Evolutionary conservation across 1,284 basidiomycete species (phyloP), one percentile per base, ranked within the genome.

Genomic region (Ganoderma lingzhi): DNA sequence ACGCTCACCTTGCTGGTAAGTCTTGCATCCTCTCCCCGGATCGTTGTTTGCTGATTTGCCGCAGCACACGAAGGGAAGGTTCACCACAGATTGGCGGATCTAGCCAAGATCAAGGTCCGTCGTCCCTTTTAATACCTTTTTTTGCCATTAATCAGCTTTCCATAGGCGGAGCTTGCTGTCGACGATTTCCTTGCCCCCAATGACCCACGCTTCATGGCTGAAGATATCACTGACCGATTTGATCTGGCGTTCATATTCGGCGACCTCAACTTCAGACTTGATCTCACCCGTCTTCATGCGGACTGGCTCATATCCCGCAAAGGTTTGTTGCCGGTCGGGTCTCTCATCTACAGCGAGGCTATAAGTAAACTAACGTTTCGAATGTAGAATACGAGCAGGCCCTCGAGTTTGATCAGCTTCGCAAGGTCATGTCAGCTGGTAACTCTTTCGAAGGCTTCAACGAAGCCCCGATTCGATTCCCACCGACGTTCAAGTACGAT

Each of bases 401-500:
- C 2, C 85, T 93, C 23, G 88, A 88, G 10, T 96, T 96, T 77
- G 94, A 96, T 77, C 94, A 96, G 76, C 83, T 96, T 6, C 87
- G 86, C 30, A 87, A 86, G 58, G 81, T 93, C n/a, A 92, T 96
- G 88, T 82, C 85, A 53, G 81, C 81, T 6, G 86, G 87, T 0
- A 79, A 83, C n/a, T 84, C 85, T 0, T 91, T 93, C 72, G 83
- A 83, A 44, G 93, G 93, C 9, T 96, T 96, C 76, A 76, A 81
- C 10, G 94, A 95, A 79, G 93, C 85, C 0, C 80, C 82, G 0
- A 94, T 95, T 65, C 76, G 87, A 70, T 95, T 95, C 72, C 89
- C 93, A 6, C 93, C 93, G 0, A 95, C 94, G 0, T 95, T 95
- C 85, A 95, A 95, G 77, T 95, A 94, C 74, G 90, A 95, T 71